A percentile compares a stretch with the other conserved stretches of the same genome.
These are phyloP conservation scores for Dipteronia sinensis DNA, from an alignment of 345 rosid species.

Conservation along the genomic window DNA sequence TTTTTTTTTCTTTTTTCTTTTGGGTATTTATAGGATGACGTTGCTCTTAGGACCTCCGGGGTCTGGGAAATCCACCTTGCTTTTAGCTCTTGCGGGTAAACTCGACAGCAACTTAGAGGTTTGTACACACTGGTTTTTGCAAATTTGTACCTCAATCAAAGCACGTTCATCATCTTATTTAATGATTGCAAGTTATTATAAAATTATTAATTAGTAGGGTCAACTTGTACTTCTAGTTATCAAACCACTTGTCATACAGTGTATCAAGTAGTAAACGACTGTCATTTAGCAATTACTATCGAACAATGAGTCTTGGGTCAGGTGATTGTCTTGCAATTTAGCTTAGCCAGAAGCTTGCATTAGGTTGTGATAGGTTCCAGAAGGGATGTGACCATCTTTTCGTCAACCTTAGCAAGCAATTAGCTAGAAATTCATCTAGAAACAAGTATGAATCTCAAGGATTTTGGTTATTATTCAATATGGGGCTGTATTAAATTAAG, in stretches of 20 bases:
- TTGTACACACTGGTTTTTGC: conserved; percentile 27
- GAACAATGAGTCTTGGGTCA: no score
- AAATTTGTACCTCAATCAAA: conserved; percentile 15
- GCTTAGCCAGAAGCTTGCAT: not conserved
- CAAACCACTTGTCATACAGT: not conserved
- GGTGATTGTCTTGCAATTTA: not conserved
- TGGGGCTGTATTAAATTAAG: no score
- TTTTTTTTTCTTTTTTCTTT: not conserved
- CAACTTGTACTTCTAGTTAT: not conserved
- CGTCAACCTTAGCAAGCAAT: not conserved
- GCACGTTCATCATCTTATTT: conserved; percentile 28
- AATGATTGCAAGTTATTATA: not conserved
- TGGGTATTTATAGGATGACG: conserved; percentile 65
- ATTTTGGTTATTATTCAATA: no score
- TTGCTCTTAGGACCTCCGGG: conserved; percentile 94
- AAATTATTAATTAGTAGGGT: not conserved
- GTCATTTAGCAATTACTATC: not conserved
- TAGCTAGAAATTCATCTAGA: no score
- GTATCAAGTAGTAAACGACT: no score
- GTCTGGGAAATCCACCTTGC: conserved; percentile 86
- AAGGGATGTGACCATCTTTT: not conserved
- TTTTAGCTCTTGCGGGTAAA: conserved; percentile 82
- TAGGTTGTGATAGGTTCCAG: not conserved
- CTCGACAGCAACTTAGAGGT: conserved; percentile 66
- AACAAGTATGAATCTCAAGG: no score